Evolutionary conservation across 2,329 filamentous ascomycete species (phyloP).

Genomic region (Penicillium sp.): DNA sequence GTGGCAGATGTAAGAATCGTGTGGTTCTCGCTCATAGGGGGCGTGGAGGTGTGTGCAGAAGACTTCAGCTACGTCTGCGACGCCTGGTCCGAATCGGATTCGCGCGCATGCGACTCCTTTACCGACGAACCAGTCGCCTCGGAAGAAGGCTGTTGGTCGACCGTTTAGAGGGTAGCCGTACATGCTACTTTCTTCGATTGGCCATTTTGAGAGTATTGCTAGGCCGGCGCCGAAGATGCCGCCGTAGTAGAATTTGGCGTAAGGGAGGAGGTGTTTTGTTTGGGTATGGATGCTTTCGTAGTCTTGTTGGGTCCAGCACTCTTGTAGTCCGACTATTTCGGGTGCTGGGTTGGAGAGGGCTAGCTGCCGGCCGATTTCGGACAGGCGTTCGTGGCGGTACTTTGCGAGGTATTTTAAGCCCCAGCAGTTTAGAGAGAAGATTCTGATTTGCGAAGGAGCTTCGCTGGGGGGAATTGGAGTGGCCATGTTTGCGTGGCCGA

Average conservation of each 20-base stretch:
- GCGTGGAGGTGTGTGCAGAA: constrained; percentile 94
- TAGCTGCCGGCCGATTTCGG: constrained; percentile 82
- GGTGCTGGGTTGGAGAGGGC: constrained; percentile 69
- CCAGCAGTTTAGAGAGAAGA: constrained; percentile 96
- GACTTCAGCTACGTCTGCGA: constrained; percentile 76
- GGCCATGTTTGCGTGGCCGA: constrained; percentile 14
- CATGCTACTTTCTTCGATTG: constrained; percentile 89
- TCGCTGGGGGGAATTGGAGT: constrained; percentile 21
- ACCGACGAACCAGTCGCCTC: constrained; percentile 95
- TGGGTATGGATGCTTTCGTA: constrained; percentile 76
- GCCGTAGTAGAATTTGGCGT: constrained; percentile 90
- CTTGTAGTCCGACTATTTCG: constrained; percentile 89
- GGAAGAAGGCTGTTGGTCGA: constrained; percentile 87
- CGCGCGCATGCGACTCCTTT: constrained; percentile 88
- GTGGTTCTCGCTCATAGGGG: constrained; percentile 77
- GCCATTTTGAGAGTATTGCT: constrained; percentile 88
- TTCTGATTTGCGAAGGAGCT: constrained; percentile 66
- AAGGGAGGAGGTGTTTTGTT: constrained; percentile 75
- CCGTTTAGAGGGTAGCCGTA: constrained; percentile 87
- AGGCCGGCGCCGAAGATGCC: constrained; percentile 89
- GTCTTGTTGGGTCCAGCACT: constrained; percentile 89
- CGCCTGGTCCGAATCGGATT: constrained; percentile 70
- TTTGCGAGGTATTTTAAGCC: constrained; percentile 86
- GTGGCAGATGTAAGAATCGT: constrained; percentile 88
- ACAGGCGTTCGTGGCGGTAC: constrained; percentile 75